Base-by-base conservation (phyloP, 768 basidiomycete species). In the Trametes punicea region DNA sequence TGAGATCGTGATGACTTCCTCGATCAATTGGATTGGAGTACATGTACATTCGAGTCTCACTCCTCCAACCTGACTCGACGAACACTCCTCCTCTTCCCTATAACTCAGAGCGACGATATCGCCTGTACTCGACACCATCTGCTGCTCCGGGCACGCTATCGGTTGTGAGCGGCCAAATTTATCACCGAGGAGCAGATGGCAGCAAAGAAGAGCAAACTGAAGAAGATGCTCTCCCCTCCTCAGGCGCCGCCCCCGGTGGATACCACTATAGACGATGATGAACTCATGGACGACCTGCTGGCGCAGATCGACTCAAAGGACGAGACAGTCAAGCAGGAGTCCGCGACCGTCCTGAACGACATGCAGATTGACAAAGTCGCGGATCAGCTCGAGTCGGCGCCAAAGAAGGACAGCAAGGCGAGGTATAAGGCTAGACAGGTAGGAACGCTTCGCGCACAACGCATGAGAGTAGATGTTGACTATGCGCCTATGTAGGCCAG, bases 361-460 rank as follows among this genome's bases (percentile, higher is more conserved):
- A 79, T 82, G 67, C 66, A 77, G 45, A 62, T 73, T 34, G 69
- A 73, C 46, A 57, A 74, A 30, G 67, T 69, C 26, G 54, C 60
- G 7, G 62, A 65, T 11, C 21, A 60, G 23, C 23, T 46, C 20
- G 53, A 58, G 30, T 64, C 51, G 55, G 62, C 33, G 26, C 67
- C 71, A 21, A 87, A 82, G 68, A 77, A 80, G 62, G 81, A 80
- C 64, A 73, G 83, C 29, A 90, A 82, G 70, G 46, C 63, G 21
- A 80, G 88, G 40, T 85, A 85, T 70, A 78, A 79, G 63, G 89
- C 87, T 20, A 77, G 90, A 40, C 82, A 88, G 82, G 90, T 87
- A 55, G 51, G 75, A 46, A 16, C 8, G 0, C 25, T 1, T 16
- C 10, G 4, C 5, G 6, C 13, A 36, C 13, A 9, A 4, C 6